Conservation (phyloP, 371 early-diverging fungal genomes). For the Parasitella parasitica region DNA sequence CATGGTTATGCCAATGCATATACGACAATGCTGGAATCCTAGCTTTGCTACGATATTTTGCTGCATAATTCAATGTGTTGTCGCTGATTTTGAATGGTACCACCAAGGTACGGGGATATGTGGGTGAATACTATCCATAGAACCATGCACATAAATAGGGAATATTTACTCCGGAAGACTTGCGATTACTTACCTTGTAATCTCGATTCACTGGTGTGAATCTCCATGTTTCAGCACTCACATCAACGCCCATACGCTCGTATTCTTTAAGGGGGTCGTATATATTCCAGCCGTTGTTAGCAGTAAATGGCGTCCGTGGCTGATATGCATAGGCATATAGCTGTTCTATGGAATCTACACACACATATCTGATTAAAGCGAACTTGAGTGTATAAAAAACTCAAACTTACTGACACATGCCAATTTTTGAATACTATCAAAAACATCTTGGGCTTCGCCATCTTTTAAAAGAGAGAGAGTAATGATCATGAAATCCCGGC, state of each 20-base stretch:
- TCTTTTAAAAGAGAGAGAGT: constrained; percentile 70
- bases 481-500: constrained; percentile 81
- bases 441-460: constrained; percentile 75
- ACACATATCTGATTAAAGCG: no score
- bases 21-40: constrained; percentile 91
- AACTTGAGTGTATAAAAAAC: no score
- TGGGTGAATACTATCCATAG: constrained; percentile 82
- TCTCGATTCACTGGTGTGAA: constrained; percentile 73
- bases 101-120: constrained; percentile 84
- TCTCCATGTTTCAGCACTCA: constrained; percentile 74
- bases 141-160: neutral
- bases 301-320: constrained; percentile 51
- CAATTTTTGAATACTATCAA: constrained; percentile 73
- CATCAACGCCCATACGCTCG: constrained; percentile 82
- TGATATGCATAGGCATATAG: constrained; percentile 83
- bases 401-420: constrained; percentile 59
- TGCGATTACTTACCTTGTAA: constrained; percentile 56
- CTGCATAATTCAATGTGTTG: constrained; percentile 84
- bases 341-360: constrained; percentile 64
- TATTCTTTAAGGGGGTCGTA: constrained; percentile 84
- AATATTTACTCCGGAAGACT: no score
- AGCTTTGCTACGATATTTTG: constrained; percentile 87
- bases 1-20: constrained; percentile 77
- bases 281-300: constrained; percentile 65
- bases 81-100: constrained; percentile 92